Conservation (phyloP, 1,284 basidiomycete species). For the Ganoderma meredithae region DNA sequence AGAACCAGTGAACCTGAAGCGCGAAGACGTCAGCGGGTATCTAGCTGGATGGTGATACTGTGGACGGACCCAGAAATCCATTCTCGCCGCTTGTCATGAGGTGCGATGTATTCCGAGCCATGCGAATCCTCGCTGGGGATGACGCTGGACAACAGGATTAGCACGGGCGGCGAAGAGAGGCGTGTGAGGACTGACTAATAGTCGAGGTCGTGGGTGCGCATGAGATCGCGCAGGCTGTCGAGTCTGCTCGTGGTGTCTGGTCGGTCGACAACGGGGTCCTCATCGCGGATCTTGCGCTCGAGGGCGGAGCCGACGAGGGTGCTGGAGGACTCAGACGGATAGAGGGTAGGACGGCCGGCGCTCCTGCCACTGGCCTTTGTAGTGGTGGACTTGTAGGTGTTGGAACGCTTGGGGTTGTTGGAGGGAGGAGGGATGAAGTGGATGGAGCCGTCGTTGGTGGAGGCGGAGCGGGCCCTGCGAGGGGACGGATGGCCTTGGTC, state of each 20-base stretch:
- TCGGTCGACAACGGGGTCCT: conserved; percentile 58
- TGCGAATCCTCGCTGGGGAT: conserved; percentile 91
- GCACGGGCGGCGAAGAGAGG: conserved; percentile 18
- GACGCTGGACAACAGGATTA: conserved; percentile 49
- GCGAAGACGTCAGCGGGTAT: neutral
- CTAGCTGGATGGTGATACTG: too few species aligned
- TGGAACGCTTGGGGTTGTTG: conserved; percentile 35
- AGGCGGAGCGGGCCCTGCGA: conserved; percentile 23
- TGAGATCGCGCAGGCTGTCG: conserved; percentile 69
- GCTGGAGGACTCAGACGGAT: conserved; percentile 66
- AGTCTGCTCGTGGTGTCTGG: conserved; percentile 71
- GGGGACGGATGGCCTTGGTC: neutral
- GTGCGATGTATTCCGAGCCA: conserved; percentile 86
- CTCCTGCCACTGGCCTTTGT: conserved; percentile 33
- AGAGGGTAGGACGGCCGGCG: conserved; percentile 50
- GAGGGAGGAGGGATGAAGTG: conserved; percentile 27
- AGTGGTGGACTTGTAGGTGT: conserved; percentile 39
- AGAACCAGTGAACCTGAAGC: conserved; percentile 85
- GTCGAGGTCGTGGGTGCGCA: conserved; percentile 79
- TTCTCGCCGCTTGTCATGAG: conserved; percentile 82
- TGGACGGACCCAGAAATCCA: conserved; percentile 81
- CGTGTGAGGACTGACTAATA: conserved; percentile 75
- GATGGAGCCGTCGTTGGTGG: conserved; percentile 25
- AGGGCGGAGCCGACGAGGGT: conserved; percentile 77
- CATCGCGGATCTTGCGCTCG: conserved; percentile 71